Conservation (phyloP, 768 basidiomycete genomes). For the Rhizopogon roseolus region DNA sequence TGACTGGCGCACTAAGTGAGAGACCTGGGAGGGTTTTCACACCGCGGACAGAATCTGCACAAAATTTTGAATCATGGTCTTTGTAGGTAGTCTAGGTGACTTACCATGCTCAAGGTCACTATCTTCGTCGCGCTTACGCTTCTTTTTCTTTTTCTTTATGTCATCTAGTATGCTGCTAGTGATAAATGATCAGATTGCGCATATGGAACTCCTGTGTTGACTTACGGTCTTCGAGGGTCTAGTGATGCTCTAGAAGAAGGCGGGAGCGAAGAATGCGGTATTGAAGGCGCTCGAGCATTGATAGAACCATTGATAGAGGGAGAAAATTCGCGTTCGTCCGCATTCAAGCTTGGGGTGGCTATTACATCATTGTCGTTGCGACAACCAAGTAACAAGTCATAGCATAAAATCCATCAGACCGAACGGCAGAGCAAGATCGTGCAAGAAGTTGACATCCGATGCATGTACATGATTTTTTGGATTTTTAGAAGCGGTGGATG, state of each 20-base stretch:
- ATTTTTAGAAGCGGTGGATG: conserved; percentile 8
- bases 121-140: conserved; percentile 77
- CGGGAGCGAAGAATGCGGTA: conserved; percentile 39
- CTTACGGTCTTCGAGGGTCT: conserved; percentile 63
- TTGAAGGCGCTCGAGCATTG: conserved; percentile 46
- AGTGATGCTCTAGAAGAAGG: conserved; percentile 50
- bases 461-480: conserved; percentile 4
- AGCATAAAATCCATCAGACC: neutral
- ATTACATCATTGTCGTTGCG: conserved; percentile 5
- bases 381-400: neutral
- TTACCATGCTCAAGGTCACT: conserved; percentile 61
- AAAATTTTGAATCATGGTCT: conserved; percentile 5
- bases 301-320: conserved; percentile 28
- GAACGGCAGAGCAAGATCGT: neutral
- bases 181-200: neutral
- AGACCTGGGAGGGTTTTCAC: conserved; percentile 57
- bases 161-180: conserved; percentile 38
- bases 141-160: conserved; percentile 77
- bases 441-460: neutral
- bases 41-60: conserved; percentile 45
- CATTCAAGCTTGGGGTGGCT: conserved; percentile 46
- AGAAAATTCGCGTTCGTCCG: conserved; percentile 41
- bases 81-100: conserved; percentile 3
- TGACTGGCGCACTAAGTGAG: conserved; percentile 38
- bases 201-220: conserved; percentile 16